Evolutionary conservation across 2,329 filamentous ascomycete species (phyloP).

Genomic region (Pseudocercospora fuligena): DNA sequence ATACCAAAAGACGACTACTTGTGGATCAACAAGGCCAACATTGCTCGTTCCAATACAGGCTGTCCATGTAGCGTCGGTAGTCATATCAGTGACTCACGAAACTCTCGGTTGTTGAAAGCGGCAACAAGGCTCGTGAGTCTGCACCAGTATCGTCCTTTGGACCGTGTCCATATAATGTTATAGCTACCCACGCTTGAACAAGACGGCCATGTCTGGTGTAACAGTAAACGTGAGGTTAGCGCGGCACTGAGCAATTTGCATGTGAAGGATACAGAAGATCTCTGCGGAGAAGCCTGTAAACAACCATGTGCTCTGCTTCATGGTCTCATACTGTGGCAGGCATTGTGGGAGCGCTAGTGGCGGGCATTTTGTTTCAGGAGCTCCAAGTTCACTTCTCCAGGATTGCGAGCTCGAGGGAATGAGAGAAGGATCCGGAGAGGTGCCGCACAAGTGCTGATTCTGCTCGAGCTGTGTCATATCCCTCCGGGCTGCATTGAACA

Average conservation of each 20-base stretch:
- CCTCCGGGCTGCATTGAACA: neutral
- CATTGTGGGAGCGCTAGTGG: neutral
- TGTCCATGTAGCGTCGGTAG: neutral
- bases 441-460: neutral
- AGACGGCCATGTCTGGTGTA: neutral
- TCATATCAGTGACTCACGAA: constrained; percentile 3
- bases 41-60: neutral
- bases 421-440: neutral
- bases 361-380: neutral
- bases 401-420: neutral
- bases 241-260: neutral
- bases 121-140: constrained; percentile 6
- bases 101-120: neutral
- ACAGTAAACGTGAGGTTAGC: neutral
- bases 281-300: constrained; percentile 10
- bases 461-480: neutral
- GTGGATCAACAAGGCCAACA: constrained; percentile 2
- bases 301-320: neutral
- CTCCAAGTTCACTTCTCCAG: neutral
- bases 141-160: neutral
- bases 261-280: neutral
- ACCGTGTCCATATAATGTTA: neutral
- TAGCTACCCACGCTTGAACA: neutral
- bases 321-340: neutral
- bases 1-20: neutral